Conservation (phyloP, 495 filamentous ascomycete genomes). For the Paragyromitra xinjiangensis region DNA sequence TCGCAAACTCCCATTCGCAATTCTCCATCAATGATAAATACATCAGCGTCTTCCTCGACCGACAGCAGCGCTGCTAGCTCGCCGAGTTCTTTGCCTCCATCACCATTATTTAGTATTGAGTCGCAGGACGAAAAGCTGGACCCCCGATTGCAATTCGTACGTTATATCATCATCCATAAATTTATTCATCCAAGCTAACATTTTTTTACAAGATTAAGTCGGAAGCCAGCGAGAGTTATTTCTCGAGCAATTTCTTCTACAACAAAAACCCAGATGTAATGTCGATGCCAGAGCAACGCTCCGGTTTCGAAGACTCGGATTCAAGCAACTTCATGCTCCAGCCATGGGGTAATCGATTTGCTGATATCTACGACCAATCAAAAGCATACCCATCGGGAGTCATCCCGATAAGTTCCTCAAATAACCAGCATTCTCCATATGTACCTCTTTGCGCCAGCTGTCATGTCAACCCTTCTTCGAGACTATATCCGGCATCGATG, state of each 20-base stretch:
- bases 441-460: conserved; percentile 50
- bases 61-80: conserved; percentile 48
- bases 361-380: conserved; percentile 50
- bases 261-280: conserved; percentile 41
- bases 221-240: conserved; percentile 48
- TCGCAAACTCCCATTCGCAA: conserved; percentile 47
- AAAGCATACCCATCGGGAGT: conserved; percentile 46
- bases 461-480: conserved; percentile 46
- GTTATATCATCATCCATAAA: neutral
- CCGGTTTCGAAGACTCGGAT: conserved; percentile 43
- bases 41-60: conserved; percentile 45
- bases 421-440: conserved; percentile 42
- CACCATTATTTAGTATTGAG: conserved; percentile 46
- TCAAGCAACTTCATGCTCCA: conserved; percentile 46
- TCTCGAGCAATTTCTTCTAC: conserved; percentile 49
- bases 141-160: conserved; percentile 44
- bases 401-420: conserved; percentile 40
- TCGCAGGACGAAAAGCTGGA: conserved; percentile 50
- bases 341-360: conserved; percentile 48
- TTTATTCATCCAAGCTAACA: conserved; percentile 28
- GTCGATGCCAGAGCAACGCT: conserved; percentile 38
- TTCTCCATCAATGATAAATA: conserved; percentile 47
- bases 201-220: conserved; percentile 39
- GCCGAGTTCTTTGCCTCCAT: conserved; percentile 47
- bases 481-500: conserved; percentile 48